Evolutionary conservation across 768 basidiomycete species (phyloP).

Genomic region (Pisolithus sp.): DNA sequence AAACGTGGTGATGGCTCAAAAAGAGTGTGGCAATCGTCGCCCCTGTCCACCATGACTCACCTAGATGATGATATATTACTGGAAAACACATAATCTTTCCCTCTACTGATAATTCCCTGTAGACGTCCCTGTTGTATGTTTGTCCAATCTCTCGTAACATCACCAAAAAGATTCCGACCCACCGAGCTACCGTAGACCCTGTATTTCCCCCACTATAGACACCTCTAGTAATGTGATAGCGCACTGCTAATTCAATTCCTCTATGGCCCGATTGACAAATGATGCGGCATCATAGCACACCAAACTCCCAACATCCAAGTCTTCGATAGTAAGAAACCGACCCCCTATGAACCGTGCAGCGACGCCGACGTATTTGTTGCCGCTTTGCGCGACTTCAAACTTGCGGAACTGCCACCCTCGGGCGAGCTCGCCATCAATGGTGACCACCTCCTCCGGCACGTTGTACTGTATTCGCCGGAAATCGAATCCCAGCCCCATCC

Average conservation of each 20-base stretch:
- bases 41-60: constrained; percentile 30
- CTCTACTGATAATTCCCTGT: constrained; percentile 23
- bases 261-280: constrained; percentile 44
- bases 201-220: constrained; percentile 9
- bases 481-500: constrained; percentile 77
- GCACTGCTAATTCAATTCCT: constrained; percentile 28
- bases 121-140: constrained; percentile 8
- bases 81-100: constrained; percentile 18
- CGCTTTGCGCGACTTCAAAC: constrained; percentile 45
- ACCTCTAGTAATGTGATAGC: constrained; percentile 9
- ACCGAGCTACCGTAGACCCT: constrained; percentile 9
- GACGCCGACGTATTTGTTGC: constrained; percentile 58
- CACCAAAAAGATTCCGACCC: neutral
- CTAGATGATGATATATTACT: constrained; percentile 28
- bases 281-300: constrained; percentile 39
- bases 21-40: constrained; percentile 49
- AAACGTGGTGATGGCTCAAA: constrained; percentile 37
- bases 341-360: constrained; percentile 57
- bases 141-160: constrained; percentile 3
- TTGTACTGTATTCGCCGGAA: constrained; percentile 73
- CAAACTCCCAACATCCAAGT: constrained; percentile 36
- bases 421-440: constrained; percentile 52
- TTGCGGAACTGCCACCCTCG: constrained; percentile 65
- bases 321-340: constrained; percentile 23
- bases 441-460: constrained; percentile 41